Percentiles rank a stretch among this genome's conserved stretches.
Evolutionary conservation across 306 rosid species (phyloP).

Genomic region (Fragaria iinumae): DNA sequence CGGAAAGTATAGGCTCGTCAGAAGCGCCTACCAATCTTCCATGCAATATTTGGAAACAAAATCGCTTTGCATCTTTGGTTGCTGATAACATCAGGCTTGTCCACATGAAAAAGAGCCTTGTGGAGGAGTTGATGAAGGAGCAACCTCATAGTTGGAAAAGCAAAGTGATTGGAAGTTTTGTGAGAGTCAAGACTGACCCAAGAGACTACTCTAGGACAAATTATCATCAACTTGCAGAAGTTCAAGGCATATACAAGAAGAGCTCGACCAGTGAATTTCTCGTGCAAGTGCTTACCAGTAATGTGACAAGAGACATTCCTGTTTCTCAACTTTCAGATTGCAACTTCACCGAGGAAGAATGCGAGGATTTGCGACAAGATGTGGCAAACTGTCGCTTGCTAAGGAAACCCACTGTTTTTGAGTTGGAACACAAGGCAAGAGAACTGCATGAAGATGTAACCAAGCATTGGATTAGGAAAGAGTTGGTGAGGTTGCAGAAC

Average conservation of each 20-base stretch:
- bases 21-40: neutral
- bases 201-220: neutral
- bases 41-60: neutral
- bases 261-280: neutral
- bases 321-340: neutral
- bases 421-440: neutral
- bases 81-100: neutral
- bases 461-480: neutral
- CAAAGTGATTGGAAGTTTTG: neutral
- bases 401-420: neutral
- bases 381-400: constrained; percentile 1
- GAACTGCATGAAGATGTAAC: neutral
- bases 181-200: neutral
- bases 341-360: neutral
- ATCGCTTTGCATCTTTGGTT: neutral
- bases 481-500: neutral
- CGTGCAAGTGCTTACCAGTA: neutral
- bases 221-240: neutral
- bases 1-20: neutral
- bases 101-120: neutral
- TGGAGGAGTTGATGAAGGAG: neutral
- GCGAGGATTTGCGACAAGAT: neutral
- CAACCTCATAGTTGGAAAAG: neutral
- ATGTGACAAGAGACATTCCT: neutral
- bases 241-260: neutral